Evolutionary conservation across 805 yeast species (phyloP), one percentile per base, ranked within the genome.

Genomic region (Ogataea methanolica): DNA sequence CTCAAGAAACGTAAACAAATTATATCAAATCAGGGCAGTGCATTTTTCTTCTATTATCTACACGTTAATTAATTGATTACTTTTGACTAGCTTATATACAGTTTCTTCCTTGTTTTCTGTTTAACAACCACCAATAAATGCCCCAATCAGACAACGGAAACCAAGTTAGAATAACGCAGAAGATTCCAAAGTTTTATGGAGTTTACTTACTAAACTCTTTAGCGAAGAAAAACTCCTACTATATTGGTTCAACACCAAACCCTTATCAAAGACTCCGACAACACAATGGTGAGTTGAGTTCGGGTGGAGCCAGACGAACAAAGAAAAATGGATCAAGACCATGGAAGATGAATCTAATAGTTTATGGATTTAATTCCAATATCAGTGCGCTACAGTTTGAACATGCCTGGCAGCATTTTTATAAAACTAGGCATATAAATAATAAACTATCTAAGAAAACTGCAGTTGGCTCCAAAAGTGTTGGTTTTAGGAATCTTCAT

Each of bases 221-320:
- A 3, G 73, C 78, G 11, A 79, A 77, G 53, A 78, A 79, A 21
- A 69, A 69, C 37, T 76, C 85, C 9, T 82, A 82, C 56, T 88
- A 88, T 58, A 77, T 88, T 4, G 96, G 96, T 0, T 87, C 95
- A 0, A 85, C 95, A 0, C 92, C 94, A 1, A 78, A 86, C 57
- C 95, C 95, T 0, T 59, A 68, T 3, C 57, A 76, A 53, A 63
- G 96, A 42, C 69, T 88, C 3, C 61, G 89, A 36, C 96, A 88
- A 56, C 96, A 88, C 60, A 88, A 88, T 66, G 95, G 96, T 3
- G 79, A 75, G 2, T 59, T 83, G 14, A 55, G 63, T 19, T 64
- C 61, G 2, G 87, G 87, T 1, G 94, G 95, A 2, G 96, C 96
- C 0, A 81, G 70, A 57, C 63, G 79, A 41, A 88, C 96, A 0